Conservation (phyloP, 306 rosid species). For the Acacia melanoxylon region DNA sequence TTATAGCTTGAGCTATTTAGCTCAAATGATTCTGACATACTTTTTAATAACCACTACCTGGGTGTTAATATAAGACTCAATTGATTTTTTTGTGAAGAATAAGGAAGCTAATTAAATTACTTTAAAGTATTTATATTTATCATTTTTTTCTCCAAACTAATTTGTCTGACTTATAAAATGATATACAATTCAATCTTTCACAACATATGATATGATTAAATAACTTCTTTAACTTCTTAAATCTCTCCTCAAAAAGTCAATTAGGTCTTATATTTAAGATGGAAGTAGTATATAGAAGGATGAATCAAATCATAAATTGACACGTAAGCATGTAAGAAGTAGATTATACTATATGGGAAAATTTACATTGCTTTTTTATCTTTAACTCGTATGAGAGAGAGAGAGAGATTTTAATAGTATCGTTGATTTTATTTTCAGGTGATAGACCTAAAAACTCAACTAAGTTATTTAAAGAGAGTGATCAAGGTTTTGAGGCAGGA, state of each 20-base stretch:
- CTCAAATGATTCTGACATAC: background rate
- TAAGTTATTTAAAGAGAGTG: constrained; percentile 51
- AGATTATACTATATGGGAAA: background rate
- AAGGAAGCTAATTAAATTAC: too few species aligned
- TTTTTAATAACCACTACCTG: too few species aligned
- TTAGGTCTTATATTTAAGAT: background rate
- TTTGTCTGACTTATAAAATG: too few species aligned
- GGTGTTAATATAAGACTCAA: too few species aligned
- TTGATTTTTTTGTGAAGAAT: too few species aligned
- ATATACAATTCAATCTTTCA: too few species aligned
- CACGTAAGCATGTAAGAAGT: background rate
- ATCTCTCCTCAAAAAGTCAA: too few species aligned
- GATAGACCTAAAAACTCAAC: constrained; percentile 56
- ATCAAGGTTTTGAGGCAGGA: constrained; percentile 41
- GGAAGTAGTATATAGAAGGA: background rate
- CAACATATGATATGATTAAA: too few species aligned
- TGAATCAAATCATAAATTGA: background rate
- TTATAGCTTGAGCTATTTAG: background rate
- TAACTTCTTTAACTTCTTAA: too few species aligned
- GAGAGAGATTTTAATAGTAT: background rate
- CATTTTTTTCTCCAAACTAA: too few species aligned
- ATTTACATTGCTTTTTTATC: background rate
- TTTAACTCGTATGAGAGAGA: background rate
- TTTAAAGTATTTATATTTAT: too few species aligned
- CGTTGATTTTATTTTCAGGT: constrained; percentile 40